These are phyloP conservation scores for Lantana camara DNA, from an alignment of 257 asterid species.

Conservation along the genomic window DNA sequence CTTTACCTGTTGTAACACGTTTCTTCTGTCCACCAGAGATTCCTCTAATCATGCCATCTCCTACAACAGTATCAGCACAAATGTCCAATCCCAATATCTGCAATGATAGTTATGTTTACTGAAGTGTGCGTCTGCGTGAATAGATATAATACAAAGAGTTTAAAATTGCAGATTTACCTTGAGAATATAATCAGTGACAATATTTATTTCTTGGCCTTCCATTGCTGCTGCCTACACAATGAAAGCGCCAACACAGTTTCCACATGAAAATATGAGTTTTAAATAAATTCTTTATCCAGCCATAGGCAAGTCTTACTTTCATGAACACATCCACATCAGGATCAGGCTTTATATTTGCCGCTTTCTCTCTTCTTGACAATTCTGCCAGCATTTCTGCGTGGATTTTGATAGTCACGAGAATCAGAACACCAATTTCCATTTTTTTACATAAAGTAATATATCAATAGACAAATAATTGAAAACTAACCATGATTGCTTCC, in stretches of 20 bases:
- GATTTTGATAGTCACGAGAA: background rate
- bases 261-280: background rate
- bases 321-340: slow-evolving; percentile 62
- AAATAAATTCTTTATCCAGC: background rate
- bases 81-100: slow-evolving; percentile 58
- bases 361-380: slow-evolving; percentile 63
- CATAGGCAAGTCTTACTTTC: slow-evolving; percentile 44
- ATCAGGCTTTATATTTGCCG: slow-evolving; percentile 66
- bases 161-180: slow-evolving; percentile 50
- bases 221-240: slow-evolving; percentile 62
- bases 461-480: background rate
- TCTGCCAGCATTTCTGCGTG: slow-evolving; percentile 63
- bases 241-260: background rate
- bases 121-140: no score
- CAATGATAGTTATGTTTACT: background rate
- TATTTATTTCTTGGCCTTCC: slow-evolving; percentile 63
- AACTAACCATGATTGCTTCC: slow-evolving; percentile 58
- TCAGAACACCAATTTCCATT: background rate
- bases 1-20: slow-evolving; percentile 51
- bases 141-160: background rate
- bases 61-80: slow-evolving; percentile 54
- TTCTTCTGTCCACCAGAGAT: slow-evolving; percentile 58
- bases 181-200: slow-evolving; percentile 63
- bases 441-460: background rate
- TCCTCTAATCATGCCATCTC: slow-evolving; percentile 51